Conservation (phyloP, 139 green algal genomes). For the Limnomonas spitsbergensis region DNA sequence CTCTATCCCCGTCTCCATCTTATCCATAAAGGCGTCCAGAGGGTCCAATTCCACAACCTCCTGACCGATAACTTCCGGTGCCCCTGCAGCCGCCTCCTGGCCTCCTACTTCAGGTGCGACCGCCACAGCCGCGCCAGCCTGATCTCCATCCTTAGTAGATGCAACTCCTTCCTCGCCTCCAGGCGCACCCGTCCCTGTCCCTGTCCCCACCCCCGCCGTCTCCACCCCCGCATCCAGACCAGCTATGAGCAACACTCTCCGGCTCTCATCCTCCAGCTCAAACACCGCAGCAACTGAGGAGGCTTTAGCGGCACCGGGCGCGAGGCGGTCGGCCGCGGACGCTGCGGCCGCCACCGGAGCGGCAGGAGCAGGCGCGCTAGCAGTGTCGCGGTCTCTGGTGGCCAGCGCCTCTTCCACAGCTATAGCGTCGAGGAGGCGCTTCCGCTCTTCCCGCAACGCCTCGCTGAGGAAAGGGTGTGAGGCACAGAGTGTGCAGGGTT, state of each 20-base stretch:
- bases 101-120: too few relatives aligned
- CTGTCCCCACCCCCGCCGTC: too few relatives aligned
- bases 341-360: not conserved
- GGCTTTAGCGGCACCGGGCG: too few relatives aligned
- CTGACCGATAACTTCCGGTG: not conserved
- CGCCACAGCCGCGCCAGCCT: too few relatives aligned
- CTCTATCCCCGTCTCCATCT: slow-evolving; percentile 57
- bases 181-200: too few relatives aligned
- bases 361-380: not conserved
- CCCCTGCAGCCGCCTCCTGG: not conserved
- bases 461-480: too few relatives aligned
- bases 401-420: not conserved
- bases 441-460: not conserved
- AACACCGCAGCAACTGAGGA: not conserved
- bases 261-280: not conserved
- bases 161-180: too few relatives aligned
- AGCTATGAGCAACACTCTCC: not conserved
- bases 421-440: not conserved
- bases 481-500: too few relatives aligned
- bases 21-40: slow-evolving; percentile 77
- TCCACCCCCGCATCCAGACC: too few relatives aligned
- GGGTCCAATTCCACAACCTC: slow-evolving; percentile 42
- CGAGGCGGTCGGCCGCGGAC: not conserved
- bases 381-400: not conserved
- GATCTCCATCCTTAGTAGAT: too few relatives aligned